Evolutionary conservation across 805 yeast species (phyloP).

Genomic region (Schwanniomyces pseudopolymorphus): DNA sequence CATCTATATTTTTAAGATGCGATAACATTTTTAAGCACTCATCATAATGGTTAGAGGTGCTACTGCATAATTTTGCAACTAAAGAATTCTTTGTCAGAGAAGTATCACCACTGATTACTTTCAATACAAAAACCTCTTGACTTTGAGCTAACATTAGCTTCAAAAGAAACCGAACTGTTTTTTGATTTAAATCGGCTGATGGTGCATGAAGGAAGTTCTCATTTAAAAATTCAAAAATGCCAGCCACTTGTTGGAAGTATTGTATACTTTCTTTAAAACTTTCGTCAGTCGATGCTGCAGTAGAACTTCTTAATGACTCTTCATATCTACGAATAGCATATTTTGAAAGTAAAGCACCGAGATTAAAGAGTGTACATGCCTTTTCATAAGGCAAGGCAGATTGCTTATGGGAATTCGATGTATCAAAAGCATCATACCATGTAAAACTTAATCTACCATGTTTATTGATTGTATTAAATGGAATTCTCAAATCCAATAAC

Average conservation of each 20-base stretch:
- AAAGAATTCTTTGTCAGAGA: conserved; percentile 61
- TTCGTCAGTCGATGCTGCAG: conserved; percentile 31
- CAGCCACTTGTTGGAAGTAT: conserved; percentile 72
- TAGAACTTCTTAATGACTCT: conserved; percentile 21
- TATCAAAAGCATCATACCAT: conserved; percentile 76
- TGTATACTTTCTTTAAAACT: conserved; percentile 61
- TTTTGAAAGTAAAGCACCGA: conserved; percentile 62
- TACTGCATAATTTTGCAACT: conserved; percentile 70
- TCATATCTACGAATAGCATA: conserved; percentile 39
- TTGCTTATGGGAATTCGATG: conserved; percentile 54
- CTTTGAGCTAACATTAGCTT: conserved; percentile 81
- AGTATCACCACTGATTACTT: conserved; percentile 52
- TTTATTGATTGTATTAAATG: conserved; percentile 53
- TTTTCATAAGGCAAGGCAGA: conserved; percentile 85
- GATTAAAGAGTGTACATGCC: conserved; percentile 77
- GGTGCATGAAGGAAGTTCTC: conserved; percentile 91
- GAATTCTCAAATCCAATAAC: conserved; percentile 72
- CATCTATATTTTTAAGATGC: conserved; percentile 18
- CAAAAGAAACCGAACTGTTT: conserved; percentile 62
- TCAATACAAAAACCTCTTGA: conserved; percentile 77
- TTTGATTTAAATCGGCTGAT: conserved; percentile 68
- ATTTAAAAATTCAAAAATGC: conserved; percentile 66
- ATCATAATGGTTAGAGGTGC: conserved; percentile 57
- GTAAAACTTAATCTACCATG: conserved; percentile 55
- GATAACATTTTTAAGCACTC: conserved; percentile 48